Percentiles rank a stretch among this genome's conserved stretches.
Conservation (phyloP, 1,284 basidiomycete species). For the Cystobasidiaceae sp. region DNA sequence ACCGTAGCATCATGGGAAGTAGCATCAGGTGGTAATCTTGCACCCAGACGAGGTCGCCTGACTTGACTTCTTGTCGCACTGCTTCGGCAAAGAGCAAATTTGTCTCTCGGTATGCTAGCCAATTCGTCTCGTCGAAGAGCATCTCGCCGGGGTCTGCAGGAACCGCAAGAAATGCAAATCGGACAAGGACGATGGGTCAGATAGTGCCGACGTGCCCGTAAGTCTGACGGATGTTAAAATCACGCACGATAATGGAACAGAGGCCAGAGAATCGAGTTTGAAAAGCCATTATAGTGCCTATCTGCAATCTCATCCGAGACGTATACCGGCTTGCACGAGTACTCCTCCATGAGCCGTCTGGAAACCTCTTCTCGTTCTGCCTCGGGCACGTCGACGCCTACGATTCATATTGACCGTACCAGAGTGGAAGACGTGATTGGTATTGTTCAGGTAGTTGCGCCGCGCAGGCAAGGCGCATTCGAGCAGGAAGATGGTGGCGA, state of each 20-base stretch:
- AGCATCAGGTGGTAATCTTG: constrained; percentile 98
- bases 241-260: constrained; percentile 83
- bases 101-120: constrained; percentile 95
- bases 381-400: constrained; percentile 79
- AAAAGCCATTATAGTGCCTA: constrained; percentile 95
- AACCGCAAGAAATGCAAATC: not conserved
- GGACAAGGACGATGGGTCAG: not conserved
- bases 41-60: constrained; percentile 96
- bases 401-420: constrained; percentile 35
- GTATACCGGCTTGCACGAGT: constrained; percentile 95
- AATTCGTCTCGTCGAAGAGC: constrained; percentile 98
- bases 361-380: constrained; percentile 81
- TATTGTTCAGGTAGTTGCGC: not conserved
- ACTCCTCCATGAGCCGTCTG: constrained; percentile 83
- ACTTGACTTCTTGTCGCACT: constrained; percentile 67
- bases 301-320: constrained; percentile 96
- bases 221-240: not conserved
- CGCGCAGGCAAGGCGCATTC: not conserved
- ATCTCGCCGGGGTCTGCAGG: constrained; percentile 69
- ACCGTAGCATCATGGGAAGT: constrained; percentile 86
- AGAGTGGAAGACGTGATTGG: not conserved
- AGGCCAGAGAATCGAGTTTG: constrained; percentile 98
- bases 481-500: not conserved
- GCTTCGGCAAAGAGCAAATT: constrained; percentile 91
- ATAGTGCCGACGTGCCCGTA: not conserved